These are phyloP conservation scores for Verticillium tricorpus DNA, from an alignment of 2,329 filamentous ascomycete species.

Conservation along the genomic window DNA sequence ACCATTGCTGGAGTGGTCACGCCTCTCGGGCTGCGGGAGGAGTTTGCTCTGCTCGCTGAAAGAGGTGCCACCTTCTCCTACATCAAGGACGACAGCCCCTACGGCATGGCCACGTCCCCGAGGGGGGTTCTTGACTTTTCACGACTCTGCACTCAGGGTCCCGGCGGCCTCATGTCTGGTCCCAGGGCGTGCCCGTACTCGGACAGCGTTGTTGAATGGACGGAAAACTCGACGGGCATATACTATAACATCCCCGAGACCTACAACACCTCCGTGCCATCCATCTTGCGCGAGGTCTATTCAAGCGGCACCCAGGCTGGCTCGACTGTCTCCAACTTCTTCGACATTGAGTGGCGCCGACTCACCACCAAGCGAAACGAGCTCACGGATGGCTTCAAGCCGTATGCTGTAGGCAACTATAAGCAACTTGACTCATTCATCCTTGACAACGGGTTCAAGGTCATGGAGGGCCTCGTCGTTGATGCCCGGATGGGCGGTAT, in stretches of 20 bases:
- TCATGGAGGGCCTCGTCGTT: conserved; percentile 39
- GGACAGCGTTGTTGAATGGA: conserved; percentile 11
- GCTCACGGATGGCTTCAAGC: conserved; percentile 23
- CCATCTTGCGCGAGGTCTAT: conserved; percentile 26
- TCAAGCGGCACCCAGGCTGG: conserved; percentile 27
- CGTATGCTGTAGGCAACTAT: conserved; percentile 20
- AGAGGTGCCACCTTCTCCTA: conserved; percentile 28
- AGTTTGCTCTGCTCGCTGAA: conserved; percentile 19
- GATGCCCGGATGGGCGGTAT: conserved; percentile 35
- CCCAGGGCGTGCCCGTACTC: conserved; percentile 21
- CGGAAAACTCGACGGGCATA: conserved; percentile 16
- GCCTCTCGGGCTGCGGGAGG: conserved; percentile 39
- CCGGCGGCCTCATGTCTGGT: conserved; percentile 12
- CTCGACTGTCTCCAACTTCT: conserved; percentile 33
- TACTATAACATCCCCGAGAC: conserved; percentile 7
- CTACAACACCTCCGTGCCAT: conserved; percentile 23
- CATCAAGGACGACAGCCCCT: conserved; percentile 27
- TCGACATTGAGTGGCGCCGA: conserved; percentile 33
- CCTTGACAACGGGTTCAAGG: conserved; percentile 23
- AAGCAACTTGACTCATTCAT: conserved; percentile 20
- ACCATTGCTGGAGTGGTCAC: conserved; percentile 39
- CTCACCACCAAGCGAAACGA: conserved; percentile 14
- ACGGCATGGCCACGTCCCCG: conserved; percentile 32
- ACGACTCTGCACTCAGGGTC: conserved; percentile 21
- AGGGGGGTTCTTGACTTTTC: conserved; percentile 25